Conservation (phyloP, 2,329 filamentous ascomycete genomes). For the Endoconidiophora polonica region DNA sequence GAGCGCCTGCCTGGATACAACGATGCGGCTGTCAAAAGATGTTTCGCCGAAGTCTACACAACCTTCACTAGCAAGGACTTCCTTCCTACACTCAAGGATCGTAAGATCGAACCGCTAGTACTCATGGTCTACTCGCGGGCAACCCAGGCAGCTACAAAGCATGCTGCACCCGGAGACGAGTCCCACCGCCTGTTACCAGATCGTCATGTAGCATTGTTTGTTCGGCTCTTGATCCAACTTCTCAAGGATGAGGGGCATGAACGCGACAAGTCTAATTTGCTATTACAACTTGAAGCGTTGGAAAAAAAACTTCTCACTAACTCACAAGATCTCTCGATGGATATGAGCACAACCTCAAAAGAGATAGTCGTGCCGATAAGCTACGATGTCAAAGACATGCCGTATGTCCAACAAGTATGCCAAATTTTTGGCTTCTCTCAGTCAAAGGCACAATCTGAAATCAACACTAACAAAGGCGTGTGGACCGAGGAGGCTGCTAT, state of each 20-base stretch:
- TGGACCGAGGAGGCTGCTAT: slow-evolving; percentile 92
- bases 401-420: slow-evolving; percentile 72
- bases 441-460: slow-evolving; percentile 69
- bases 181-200: slow-evolving; percentile 85
- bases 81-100: slow-evolving; percentile 80
- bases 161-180: slow-evolving; percentile 61
- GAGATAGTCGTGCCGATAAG: slow-evolving; percentile 72
- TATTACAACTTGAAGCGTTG: slow-evolving; percentile 58
- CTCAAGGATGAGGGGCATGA: slow-evolving; percentile 73
- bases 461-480: slow-evolving; percentile 59
- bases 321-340: slow-evolving; percentile 60
- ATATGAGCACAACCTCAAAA: slow-evolving; percentile 41
- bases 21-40: slow-evolving; percentile 79
- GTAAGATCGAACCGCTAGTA: slow-evolving; percentile 79
- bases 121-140: slow-evolving; percentile 94
- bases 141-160: slow-evolving; percentile 68
- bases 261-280: slow-evolving; percentile 70
- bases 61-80: slow-evolving; percentile 80
- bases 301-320: slow-evolving; percentile 90
- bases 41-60: slow-evolving; percentile 87
- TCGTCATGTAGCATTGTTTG: slow-evolving; percentile 84
- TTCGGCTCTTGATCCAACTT: slow-evolving; percentile 66
- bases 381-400: slow-evolving; percentile 95
- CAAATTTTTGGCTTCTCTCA: slow-evolving; percentile 69
- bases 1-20: slow-evolving; percentile 79